phyloP scores from a whole-genome alignment of 192 early-diverging fungal species.

The Coemansia sp. region DNA sequence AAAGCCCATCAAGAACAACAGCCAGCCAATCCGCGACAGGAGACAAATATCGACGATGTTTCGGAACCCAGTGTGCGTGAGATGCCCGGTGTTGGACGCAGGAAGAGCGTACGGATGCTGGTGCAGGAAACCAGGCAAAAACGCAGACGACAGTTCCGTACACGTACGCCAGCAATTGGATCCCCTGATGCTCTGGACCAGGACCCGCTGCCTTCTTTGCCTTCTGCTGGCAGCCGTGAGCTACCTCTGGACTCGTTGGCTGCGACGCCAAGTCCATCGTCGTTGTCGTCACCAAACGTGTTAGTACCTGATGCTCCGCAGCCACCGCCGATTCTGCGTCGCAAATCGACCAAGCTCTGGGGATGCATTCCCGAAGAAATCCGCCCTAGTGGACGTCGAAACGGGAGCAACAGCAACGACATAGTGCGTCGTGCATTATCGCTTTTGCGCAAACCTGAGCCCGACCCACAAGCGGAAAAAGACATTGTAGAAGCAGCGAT shows the following conservation, averaged over 20 bases:
- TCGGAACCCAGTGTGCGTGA: neutral
- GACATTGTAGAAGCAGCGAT: constrained; percentile 54
- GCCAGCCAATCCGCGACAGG: no score
- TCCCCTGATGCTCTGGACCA: neutral
- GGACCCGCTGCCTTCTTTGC: neutral
- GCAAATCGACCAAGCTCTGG: constrained; percentile 59
- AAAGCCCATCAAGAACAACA: neutral
- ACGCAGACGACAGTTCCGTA: constrained; percentile 3
- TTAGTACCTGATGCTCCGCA: no score
- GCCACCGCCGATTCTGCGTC: constrained; percentile 44
- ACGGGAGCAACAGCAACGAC: constrained; percentile 20
- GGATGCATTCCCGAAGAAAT: constrained; percentile 55
- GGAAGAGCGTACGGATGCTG: constrained; percentile 58
- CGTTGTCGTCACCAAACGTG: neutral
- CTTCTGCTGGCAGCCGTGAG: neutral
- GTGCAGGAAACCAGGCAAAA: constrained; percentile 48
- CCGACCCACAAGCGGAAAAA: constrained; percentile 51
- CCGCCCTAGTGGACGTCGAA: constrained; percentile 15
- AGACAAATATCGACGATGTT: no score
- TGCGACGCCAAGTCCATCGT: neutral
- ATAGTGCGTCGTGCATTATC: constrained; percentile 54
- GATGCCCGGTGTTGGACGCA: constrained; percentile 21
- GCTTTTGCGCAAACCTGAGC: constrained; percentile 49
- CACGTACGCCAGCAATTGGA: neutral
- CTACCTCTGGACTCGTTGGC: neutral